phyloP scores from a whole-genome alignment of 495 filamentous ascomycete species.

The Schizothecium vesticola region DNA sequence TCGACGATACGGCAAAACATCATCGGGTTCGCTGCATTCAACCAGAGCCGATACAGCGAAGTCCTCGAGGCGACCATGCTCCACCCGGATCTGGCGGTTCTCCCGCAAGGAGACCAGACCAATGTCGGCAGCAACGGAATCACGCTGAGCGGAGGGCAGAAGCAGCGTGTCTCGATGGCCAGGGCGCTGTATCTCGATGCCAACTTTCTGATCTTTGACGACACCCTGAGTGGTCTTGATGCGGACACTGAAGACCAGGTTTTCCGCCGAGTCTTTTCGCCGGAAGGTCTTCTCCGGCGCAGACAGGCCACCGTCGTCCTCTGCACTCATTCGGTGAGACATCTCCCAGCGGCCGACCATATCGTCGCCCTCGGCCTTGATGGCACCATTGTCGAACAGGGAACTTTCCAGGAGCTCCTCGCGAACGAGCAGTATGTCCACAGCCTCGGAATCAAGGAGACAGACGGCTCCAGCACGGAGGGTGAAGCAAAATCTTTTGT shows the following conservation, averaged over 20 bases:
- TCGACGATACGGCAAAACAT: slow-evolving; percentile 37
- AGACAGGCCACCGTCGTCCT: slow-evolving; percentile 21
- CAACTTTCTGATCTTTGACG: slow-evolving; percentile 31
- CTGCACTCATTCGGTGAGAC: slow-evolving; percentile 22
- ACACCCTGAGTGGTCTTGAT: slow-evolving; percentile 60
- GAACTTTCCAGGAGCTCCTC: slow-evolving; percentile 21
- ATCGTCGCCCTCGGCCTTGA: slow-evolving; percentile 30
- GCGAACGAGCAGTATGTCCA: slow-evolving; percentile 22
- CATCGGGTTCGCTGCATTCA: slow-evolving; percentile 35
- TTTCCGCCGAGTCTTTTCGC: slow-evolving; percentile 48
- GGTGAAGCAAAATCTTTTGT: background rate
- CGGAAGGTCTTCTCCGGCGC: slow-evolving; percentile 22
- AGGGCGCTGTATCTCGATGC: slow-evolving; percentile 32
- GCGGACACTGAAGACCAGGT: slow-evolving; percentile 56
- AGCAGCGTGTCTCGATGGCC: slow-evolving; percentile 49
- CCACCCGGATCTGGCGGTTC: slow-evolving; percentile 45
- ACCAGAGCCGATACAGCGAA: slow-evolving; percentile 55
- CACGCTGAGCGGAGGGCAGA: slow-evolving; percentile 61
- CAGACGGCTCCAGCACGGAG: background rate
- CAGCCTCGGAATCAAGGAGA: slow-evolving; percentile 13
- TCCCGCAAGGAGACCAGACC: slow-evolving; percentile 45
- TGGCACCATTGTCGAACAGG: slow-evolving; percentile 24
- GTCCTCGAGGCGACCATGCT: slow-evolving; percentile 63
- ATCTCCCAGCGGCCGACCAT: slow-evolving; percentile 50
- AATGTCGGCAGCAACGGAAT: slow-evolving; percentile 60